Conservation (phyloP, 768 basidiomycete species). For the Amanita pallidorosea region DNA sequence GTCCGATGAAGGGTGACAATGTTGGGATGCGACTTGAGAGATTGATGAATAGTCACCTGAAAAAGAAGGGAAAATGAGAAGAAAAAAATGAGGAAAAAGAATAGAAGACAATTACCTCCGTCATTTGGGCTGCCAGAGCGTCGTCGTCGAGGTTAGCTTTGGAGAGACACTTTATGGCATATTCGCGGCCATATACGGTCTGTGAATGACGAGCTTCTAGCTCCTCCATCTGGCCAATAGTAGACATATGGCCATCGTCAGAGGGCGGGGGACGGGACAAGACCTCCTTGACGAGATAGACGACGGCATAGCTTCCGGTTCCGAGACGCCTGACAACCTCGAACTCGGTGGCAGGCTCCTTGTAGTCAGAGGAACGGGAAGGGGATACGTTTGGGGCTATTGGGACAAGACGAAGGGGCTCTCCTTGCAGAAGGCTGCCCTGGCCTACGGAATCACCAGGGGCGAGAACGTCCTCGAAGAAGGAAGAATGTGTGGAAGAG, state of each 20-base stretch:
- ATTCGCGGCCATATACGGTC: constrained; percentile 63
- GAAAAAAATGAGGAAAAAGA: constrained; percentile 1
- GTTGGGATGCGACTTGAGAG: constrained; percentile 79
- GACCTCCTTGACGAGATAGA: constrained; percentile 82
- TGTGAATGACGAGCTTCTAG: constrained; percentile 30
- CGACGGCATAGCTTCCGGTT: constrained; percentile 86
- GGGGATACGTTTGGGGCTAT: constrained; percentile 24
- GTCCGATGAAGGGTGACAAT: constrained; percentile 94
- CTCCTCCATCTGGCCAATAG: constrained; percentile 40
- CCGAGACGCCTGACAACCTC: constrained; percentile 82
- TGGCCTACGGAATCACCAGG: constrained; percentile 69
- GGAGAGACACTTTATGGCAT: constrained; percentile 94
- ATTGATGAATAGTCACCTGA: constrained; percentile 91
- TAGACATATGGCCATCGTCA: constrained; percentile 48
- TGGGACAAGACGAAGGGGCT: constrained; percentile 51
- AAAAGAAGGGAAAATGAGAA: constrained; percentile 9
- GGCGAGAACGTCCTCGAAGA: constrained; percentile 51
- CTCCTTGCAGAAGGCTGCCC: constrained; percentile 54
- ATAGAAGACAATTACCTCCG: constrained; percentile 49
- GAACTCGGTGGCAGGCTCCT: constrained; percentile 54
- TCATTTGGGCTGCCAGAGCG: constrained; percentile 78
- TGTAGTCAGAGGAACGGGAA: constrained; percentile 20
- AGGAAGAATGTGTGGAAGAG: constrained; percentile 26
- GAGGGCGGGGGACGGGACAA: constrained; percentile 35
- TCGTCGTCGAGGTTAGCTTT: constrained; percentile 90